phyloP scores from a whole-genome alignment of 345 rosid species.

The Melaleuca quinquenervia region DNA sequence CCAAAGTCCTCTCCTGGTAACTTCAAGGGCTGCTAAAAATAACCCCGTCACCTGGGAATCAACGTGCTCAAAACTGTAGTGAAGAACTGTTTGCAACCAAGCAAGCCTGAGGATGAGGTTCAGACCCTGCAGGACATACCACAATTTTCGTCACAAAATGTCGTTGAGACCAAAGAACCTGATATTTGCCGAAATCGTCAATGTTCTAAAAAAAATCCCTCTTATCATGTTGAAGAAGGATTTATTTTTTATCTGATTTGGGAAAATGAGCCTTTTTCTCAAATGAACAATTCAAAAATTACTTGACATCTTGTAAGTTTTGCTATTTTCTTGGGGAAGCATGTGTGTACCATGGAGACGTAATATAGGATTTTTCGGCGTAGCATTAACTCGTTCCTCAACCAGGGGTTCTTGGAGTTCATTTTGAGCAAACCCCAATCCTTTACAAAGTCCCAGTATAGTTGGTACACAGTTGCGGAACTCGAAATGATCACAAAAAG shows the following conservation, averaged over 20 bases:
- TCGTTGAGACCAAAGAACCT: not conserved
- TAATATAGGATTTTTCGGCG: constrained; percentile 83
- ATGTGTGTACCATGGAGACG: constrained; percentile 72
- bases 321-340: not conserved
- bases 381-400: constrained; percentile 88
- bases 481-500: constrained; percentile 75
- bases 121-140: constrained; percentile 48
- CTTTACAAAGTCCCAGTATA: constrained; percentile 98
- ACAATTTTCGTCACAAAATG: not conserved
- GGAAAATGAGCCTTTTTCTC: not conserved
- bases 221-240: not conserved
- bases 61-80: constrained; percentile 73
- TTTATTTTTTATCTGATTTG: not conserved
- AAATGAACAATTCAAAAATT: not conserved
- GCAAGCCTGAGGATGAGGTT: constrained; percentile 91
- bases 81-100: constrained; percentile 90
- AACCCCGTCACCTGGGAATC: constrained; percentile 81
- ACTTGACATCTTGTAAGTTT: not conserved
- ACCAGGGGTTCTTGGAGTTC: constrained; percentile 95
- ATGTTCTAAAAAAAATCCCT: not conserved
- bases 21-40: constrained; percentile 91
- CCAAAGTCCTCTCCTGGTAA: constrained; percentile 93
- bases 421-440: constrained; percentile 98
- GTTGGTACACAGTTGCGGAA: constrained; percentile 83
- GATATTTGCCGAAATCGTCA: not conserved